Evolutionary conservation across 2,329 filamentous ascomycete species (phyloP).

Genomic region (Venturia asperata): DNA sequence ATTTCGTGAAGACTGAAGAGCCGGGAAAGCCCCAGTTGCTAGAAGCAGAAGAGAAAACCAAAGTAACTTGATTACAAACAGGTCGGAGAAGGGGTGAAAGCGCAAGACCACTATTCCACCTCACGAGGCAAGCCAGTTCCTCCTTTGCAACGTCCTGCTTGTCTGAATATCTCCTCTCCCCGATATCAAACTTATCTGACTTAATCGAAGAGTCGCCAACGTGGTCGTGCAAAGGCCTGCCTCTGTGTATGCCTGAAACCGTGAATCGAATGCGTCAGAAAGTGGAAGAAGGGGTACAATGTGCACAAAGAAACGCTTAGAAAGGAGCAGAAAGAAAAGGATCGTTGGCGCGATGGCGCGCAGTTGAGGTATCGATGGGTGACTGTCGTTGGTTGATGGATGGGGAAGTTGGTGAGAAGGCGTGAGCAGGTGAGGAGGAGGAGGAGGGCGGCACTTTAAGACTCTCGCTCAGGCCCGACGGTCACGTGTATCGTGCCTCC

Average conservation of each 20-base stretch:
- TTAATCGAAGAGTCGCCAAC: not conserved
- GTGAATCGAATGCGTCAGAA: not conserved
- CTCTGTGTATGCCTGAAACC: not conserved
- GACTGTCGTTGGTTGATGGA: not conserved
- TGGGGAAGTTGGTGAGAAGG: not conserved
- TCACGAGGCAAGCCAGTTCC: slow-evolving; percentile 6
- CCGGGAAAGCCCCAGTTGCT: slow-evolving; percentile 11
- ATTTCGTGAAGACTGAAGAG: slow-evolving; percentile 14
- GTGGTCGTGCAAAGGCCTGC: not conserved
- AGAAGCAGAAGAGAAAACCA: slow-evolving; percentile 12
- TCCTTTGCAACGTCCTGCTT: slow-evolving; percentile 8
- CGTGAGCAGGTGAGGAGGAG: not conserved
- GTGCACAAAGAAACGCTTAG: not conserved
- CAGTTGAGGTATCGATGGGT: not conserved
- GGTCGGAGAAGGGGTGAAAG: slow-evolving; percentile 7
- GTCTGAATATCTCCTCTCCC: slow-evolving; percentile 2
- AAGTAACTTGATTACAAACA: slow-evolving; percentile 15
- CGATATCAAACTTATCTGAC: slow-evolving; percentile 8
- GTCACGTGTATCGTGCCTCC: not conserved
- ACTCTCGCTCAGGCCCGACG: not conserved
- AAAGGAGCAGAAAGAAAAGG: not conserved
- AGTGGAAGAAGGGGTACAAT: not conserved
- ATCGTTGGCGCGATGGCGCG: slow-evolving; percentile 5
- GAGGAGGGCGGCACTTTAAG: not conserved
- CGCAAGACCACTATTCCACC: slow-evolving; percentile 7